Evolutionary conservation across 148 eudicot genomes (phyloP).

Genomic region (Linanthus parryae): DNA sequence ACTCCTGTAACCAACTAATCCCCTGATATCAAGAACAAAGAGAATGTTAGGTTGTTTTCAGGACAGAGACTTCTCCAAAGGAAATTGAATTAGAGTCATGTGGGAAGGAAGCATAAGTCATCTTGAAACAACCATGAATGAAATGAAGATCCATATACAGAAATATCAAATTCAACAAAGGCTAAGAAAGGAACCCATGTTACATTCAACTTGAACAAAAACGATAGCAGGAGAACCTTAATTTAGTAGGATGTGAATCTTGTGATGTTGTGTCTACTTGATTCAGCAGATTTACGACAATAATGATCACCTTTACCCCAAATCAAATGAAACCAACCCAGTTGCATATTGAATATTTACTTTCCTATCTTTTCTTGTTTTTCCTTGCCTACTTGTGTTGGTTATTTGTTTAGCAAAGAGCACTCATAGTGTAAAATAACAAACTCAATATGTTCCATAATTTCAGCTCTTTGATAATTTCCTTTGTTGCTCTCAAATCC

Average conservation of each 20-base stretch:
- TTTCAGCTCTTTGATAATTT: too few species aligned
- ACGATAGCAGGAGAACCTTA: neutral
- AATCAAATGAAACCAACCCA: too few species aligned
- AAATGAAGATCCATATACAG: neutral
- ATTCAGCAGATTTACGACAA: too few species aligned
- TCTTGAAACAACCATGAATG: neutral
- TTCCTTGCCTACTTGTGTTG: too few species aligned
- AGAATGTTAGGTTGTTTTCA: neutral
- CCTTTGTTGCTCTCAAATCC: too few species aligned
- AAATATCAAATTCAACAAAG: constrained; percentile 1
- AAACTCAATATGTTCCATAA: too few species aligned
- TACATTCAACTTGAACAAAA: neutral
- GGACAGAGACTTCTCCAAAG: neutral
- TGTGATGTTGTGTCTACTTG: too few species aligned
- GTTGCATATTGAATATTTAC: too few species aligned
- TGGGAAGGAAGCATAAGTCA: constrained; percentile 3
- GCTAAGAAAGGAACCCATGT: neutral
- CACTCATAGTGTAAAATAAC: too few species aligned
- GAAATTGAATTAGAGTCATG: neutral
- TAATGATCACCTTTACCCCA: too few species aligned
- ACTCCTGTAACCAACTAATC: constrained; percentile 97
- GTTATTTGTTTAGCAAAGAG: too few species aligned
- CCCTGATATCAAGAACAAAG: constrained; percentile 51
- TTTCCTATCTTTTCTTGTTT: too few species aligned
- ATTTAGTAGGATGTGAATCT: neutral